Evolutionary conservation across 148 eudicot species (phyloP).

Genomic region (Fagopyrum tataricum): DNA sequence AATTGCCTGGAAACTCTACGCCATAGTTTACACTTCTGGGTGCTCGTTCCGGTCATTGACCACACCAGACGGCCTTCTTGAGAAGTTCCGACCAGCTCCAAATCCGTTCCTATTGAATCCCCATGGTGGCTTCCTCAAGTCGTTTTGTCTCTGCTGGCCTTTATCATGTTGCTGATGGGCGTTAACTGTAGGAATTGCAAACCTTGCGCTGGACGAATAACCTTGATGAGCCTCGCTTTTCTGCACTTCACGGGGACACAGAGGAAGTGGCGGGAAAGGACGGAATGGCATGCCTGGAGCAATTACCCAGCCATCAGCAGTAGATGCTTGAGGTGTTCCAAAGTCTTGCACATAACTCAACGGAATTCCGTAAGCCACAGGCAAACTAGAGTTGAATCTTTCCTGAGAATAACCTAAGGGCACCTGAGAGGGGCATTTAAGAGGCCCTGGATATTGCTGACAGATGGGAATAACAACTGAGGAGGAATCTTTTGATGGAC

Average conservation of each 20-base stretch:
- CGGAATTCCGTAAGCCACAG: conserved; percentile 75
- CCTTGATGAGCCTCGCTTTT: conserved; percentile 9
- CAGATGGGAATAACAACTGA: conserved; percentile 6
- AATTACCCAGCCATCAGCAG: conserved; percentile 44
- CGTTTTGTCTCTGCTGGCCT: conserved; percentile 53
- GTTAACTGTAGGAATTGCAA: conserved; percentile 4
- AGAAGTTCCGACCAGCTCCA: conserved; percentile 23
- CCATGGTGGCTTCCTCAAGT: conserved; percentile 43
- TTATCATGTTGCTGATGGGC: conserved; percentile 25
- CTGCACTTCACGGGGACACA: conserved; percentile 28
- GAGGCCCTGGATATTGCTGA: conserved; percentile 11
- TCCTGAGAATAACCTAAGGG: conserved; percentile 41
- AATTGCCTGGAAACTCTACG: conserved; percentile 36
- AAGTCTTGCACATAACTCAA: conserved; percentile 39
- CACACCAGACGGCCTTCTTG: conserved; percentile 13
- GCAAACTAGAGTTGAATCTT: conserved; percentile 42
- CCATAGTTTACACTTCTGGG: conserved; percentile 30
- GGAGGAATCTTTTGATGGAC: background rate
- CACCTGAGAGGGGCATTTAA: conserved; percentile 25
- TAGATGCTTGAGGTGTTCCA: conserved; percentile 37
- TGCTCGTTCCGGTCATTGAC: conserved; percentile 28
- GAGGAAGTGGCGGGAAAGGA: conserved; percentile 87
- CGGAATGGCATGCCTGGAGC: conserved; percentile 76
- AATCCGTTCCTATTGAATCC: conserved; percentile 36
- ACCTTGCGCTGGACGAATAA: background rate